phyloP scores from a whole-genome alignment of 306 rosid species.

The Vicia villosa region DNA sequence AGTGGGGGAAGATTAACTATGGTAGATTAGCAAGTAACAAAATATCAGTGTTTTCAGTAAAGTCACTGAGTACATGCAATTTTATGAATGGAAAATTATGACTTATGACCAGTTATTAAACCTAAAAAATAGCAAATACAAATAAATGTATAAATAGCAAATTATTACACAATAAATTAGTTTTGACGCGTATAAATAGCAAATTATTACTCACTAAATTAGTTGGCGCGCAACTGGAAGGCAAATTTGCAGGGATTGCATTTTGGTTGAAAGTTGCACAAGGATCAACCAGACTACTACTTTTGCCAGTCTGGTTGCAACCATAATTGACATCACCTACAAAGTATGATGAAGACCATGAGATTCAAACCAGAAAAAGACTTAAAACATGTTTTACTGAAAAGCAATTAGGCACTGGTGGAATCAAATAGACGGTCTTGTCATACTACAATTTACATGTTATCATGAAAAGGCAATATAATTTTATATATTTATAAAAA shows the following conservation, averaged over 20 bases:
- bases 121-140: constrained; percentile 18
- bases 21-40: not conserved
- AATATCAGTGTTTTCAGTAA: constrained; percentile 5
- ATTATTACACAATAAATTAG: constrained; percentile 54
- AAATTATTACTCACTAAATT: constrained; percentile 56
- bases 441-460: not conserved
- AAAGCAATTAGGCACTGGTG: constrained; percentile 8
- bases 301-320: constrained; percentile 51
- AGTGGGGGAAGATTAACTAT: constrained; percentile 21
- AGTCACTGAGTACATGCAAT: constrained; percentile 31
- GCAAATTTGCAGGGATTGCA: constrained; percentile 45
- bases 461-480: constrained; percentile 16
- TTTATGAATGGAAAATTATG: constrained; percentile 5
- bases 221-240: constrained; percentile 44
- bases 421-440: constrained; percentile 25
- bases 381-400: constrained; percentile 12
- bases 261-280: constrained; percentile 41
- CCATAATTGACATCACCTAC: constrained; percentile 56
- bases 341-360: constrained; percentile 35
- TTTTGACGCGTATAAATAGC: not conserved
- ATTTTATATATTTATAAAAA: constrained; percentile 22
- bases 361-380: constrained; percentile 29
- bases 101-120: constrained; percentile 40
- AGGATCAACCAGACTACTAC: constrained; percentile 48
- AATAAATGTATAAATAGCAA: constrained; percentile 22